phyloP scores from a whole-genome alignment of 257 asterid species.

The Mitragyna speciosa region DNA sequence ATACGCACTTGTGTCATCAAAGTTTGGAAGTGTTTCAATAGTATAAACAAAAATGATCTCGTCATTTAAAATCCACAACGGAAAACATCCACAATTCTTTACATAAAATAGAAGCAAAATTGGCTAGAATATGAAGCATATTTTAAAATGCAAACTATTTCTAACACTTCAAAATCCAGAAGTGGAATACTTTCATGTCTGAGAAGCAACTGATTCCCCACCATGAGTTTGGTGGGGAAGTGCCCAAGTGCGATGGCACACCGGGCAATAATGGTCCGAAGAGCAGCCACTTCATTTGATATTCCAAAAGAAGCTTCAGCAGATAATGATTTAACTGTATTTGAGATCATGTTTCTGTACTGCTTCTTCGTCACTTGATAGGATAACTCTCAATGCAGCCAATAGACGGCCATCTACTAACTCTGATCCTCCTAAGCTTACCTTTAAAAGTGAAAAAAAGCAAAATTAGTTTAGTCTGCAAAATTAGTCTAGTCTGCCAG shows the following conservation, averaged over 20 bases:
- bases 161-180: background rate
- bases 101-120: no score
- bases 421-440: slow-evolving; percentile 76
- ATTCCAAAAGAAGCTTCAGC: slow-evolving; percentile 66
- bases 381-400: slow-evolving; percentile 77
- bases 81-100: no score
- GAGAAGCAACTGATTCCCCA: slow-evolving; percentile 35
- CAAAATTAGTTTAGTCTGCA: slow-evolving; percentile 19
- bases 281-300: slow-evolving; percentile 51
- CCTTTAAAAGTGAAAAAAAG: slow-evolving; percentile 40
- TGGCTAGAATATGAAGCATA: background rate
- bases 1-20: background rate
- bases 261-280: slow-evolving; percentile 68
- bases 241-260: slow-evolving; percentile 75
- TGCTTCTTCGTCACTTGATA: slow-evolving; percentile 54
- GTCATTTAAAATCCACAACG: background rate
- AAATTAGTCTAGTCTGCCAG: no score
- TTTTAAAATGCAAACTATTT: background rate
- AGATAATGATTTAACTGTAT: slow-evolving; percentile 51
- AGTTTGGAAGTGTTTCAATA: background rate
- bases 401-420: slow-evolving; percentile 72
- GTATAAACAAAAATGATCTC: background rate
- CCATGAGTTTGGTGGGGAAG: slow-evolving; percentile 89
- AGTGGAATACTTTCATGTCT: slow-evolving; percentile 12
- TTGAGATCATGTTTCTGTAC: slow-evolving; percentile 47